Evolutionary conservation across 1,284 basidiomycete genomes (phyloP).

Genomic region (Heterobasidion occidentale): DNA sequence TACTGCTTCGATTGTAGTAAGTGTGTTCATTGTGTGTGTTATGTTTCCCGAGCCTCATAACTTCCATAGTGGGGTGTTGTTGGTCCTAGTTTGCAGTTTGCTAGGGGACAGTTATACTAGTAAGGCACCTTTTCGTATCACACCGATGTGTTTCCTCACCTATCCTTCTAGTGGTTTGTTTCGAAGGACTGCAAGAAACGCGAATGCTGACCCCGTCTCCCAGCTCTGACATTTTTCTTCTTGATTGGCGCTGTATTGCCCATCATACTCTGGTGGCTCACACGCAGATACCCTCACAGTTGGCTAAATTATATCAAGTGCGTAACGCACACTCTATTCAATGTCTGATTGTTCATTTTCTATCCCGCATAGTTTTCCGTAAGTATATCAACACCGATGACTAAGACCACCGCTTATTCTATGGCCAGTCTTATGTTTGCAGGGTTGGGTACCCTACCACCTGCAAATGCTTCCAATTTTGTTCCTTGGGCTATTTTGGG

Average conservation of each 20-base stretch:
- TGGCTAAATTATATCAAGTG: slow-evolving; percentile 39
- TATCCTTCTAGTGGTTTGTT: neutral
- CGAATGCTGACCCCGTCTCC: neutral
- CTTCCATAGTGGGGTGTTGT: slow-evolving; percentile 33
- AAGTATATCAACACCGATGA: neutral
- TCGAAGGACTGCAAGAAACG: neutral
- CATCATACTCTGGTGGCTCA: slow-evolving; percentile 23
- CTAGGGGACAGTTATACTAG: slow-evolving; percentile 29
- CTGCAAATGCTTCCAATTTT: slow-evolving; percentile 36
- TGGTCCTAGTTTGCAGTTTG: slow-evolving; percentile 38
- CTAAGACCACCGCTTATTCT: neutral
- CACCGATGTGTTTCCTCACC: neutral
- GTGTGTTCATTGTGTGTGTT: neutral
- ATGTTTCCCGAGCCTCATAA: neutral
- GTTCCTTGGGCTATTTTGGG: slow-evolving; percentile 43
- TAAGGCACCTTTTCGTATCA: neutral
- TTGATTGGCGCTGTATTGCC: slow-evolving; percentile 45
- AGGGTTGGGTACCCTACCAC: slow-evolving; percentile 45
- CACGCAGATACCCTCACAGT: slow-evolving; percentile 36
- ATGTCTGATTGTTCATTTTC: no score
- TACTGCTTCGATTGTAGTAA: slow-evolving; percentile 32
- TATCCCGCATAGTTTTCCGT: neutral
- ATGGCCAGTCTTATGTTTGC: slow-evolving; percentile 45
- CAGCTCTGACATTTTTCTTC: slow-evolving; percentile 45
- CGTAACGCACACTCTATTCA: neutral